These are phyloP conservation scores for Conticribra weissflogii DNA, from an alignment of 108 stramenopile species.

Conservation along the genomic window DNA sequence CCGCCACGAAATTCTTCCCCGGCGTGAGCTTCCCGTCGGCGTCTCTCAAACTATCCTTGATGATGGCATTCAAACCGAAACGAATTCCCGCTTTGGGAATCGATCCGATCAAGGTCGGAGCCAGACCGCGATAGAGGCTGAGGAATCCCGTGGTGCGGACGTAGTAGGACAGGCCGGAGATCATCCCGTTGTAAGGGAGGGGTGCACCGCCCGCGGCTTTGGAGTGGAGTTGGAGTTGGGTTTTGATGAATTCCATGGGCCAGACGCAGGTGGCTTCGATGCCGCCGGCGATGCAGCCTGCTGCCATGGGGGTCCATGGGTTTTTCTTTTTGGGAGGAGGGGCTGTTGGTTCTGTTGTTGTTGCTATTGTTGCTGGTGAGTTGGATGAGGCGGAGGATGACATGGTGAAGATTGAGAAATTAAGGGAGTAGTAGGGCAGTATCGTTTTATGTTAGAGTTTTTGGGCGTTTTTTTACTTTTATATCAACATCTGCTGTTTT, in stretches of 20 bases:
- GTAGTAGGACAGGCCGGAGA: slow-evolving; percentile 86
- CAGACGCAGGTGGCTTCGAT: slow-evolving; percentile 89
- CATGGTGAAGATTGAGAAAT: no score
- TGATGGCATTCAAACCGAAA: slow-evolving; percentile 92
- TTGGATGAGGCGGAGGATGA: no score
- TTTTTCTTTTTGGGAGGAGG: slow-evolving; percentile 63
- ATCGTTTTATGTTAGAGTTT: no score
- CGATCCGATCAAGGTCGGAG: slow-evolving; percentile 89
- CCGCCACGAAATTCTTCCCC: slow-evolving; percentile 91
- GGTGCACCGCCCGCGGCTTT: slow-evolving; percentile 61
- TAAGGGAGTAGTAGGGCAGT: no score
- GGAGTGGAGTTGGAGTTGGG: slow-evolving; percentile 80
- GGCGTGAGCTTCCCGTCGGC: slow-evolving; percentile 87
- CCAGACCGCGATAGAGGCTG: slow-evolving; percentile 89
- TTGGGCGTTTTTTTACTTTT: no score
- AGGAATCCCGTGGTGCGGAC: slow-evolving; percentile 86
- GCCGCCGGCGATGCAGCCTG: slow-evolving; percentile 83
- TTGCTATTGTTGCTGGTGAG: neutral
- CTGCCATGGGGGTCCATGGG: slow-evolving; percentile 79
- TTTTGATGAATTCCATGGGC: slow-evolving; percentile 98
- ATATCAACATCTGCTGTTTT: no score
- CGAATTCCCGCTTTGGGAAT: slow-evolving; percentile 97
- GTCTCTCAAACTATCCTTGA: slow-evolving; percentile 84
- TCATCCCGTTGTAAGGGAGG: slow-evolving; percentile 85
- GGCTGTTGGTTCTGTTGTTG: slow-evolving; percentile 1